A percentile compares a stretch with the other conserved stretches of the same genome.
These are phyloP conservation scores for Cyberlindnera americana DNA, from an alignment of 805 yeast species.

Conservation along the genomic window DNA sequence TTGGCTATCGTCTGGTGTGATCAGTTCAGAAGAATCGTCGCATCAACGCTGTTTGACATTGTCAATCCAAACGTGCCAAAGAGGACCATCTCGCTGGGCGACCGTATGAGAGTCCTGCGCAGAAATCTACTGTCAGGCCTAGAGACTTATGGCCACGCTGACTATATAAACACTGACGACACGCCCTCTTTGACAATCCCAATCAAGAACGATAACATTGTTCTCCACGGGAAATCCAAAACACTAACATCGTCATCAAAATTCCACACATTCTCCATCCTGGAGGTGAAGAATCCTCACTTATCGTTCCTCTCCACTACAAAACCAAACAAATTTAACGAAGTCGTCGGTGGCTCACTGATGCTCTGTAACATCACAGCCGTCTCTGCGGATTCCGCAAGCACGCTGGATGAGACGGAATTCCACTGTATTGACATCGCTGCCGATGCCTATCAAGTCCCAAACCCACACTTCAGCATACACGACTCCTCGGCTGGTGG, in stretches of 20 bases:
- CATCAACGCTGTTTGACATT: slow-evolving; percentile 55
- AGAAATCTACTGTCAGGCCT: slow-evolving; percentile 49
- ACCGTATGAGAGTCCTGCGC: slow-evolving; percentile 59
- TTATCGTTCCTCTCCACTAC: slow-evolving; percentile 7
- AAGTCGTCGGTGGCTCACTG: slow-evolving; percentile 3
- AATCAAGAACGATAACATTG: slow-evolving; percentile 22
- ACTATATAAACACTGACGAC: slow-evolving; percentile 7
- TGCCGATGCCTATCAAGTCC: slow-evolving; percentile 40
- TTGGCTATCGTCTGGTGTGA: slow-evolving; percentile 96
- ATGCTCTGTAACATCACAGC: slow-evolving; percentile 11
- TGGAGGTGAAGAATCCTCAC: not conserved
- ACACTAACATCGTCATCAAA: slow-evolving; percentile 3
- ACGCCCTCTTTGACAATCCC: slow-evolving; percentile 16
- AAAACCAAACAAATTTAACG: slow-evolving; percentile 1
- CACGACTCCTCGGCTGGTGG: slow-evolving; percentile 57
- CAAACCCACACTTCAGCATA: slow-evolving; percentile 40
- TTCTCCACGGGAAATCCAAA: not conserved
- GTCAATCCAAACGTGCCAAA: slow-evolving; percentile 44
- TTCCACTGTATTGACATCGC: slow-evolving; percentile 43
- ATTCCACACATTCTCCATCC: slow-evolving; percentile 7
- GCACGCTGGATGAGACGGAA: slow-evolving; percentile 2
- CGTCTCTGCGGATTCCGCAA: not conserved
- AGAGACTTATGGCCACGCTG: slow-evolving; percentile 38
- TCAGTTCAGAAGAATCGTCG: slow-evolving; percentile 67
- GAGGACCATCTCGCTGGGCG: slow-evolving; percentile 48